phyloP scores from a whole-genome alignment of 1,284 basidiomycete genomes.

The Macrocystidia cucumis region DNA sequence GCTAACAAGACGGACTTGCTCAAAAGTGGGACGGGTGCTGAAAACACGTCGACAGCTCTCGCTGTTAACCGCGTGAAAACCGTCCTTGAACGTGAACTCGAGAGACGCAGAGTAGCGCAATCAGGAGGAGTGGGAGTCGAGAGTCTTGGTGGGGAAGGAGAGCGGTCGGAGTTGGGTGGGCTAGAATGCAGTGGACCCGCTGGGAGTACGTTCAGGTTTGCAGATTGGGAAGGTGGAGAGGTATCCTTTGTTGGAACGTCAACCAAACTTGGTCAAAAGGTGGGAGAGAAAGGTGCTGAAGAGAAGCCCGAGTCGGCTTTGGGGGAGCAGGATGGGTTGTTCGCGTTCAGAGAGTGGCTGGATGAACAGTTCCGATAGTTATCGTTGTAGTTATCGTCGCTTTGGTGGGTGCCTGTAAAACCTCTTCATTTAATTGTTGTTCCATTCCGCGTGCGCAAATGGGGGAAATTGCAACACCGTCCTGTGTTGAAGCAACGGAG shows the following conservation, averaged over 20 bases:
- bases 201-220: conserved; percentile 55
- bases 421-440: too few species aligned
- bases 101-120: conserved; percentile 60
- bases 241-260: conserved; percentile 57
- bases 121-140: conserved; percentile 61
- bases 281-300: conserved; percentile 23
- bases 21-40: conserved; percentile 34
- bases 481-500: too few species aligned
- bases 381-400: too few species aligned
- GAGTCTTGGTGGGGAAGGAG: conserved; percentile 59
- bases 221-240: conserved; percentile 75
- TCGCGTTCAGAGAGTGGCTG: conserved; percentile 42
- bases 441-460: too few species aligned
- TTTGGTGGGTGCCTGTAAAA: too few species aligned
- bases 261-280: too few species aligned
- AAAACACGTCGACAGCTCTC: conserved; percentile 35
- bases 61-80: conserved; percentile 64
- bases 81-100: conserved; percentile 74
- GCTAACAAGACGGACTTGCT: conserved; percentile 73
- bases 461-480: too few species aligned
- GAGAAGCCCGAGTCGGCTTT: too few species aligned
- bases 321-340: conserved; percentile 33
- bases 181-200: conserved; percentile 47
- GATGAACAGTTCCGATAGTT: too few species aligned
- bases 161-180: conserved; percentile 50